Conservation (phyloP, 768 basidiomycete species). For the Ramaria sp. region DNA sequence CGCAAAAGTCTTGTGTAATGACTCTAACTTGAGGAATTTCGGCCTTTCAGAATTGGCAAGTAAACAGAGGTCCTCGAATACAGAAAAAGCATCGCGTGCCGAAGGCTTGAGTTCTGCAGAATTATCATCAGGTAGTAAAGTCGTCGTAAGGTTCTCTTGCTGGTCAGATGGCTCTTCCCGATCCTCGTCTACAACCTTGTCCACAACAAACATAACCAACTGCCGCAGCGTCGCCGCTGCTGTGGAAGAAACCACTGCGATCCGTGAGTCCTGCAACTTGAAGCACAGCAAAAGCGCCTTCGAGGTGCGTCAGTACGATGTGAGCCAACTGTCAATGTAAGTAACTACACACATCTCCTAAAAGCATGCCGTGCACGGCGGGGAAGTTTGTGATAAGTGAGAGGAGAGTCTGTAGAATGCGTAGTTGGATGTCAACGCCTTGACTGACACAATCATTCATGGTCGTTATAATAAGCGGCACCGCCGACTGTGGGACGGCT, state of each 20-base stretch:
- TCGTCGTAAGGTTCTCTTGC: slow-evolving; percentile 24
- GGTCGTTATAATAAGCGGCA: slow-evolving; percentile 70
- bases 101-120: slow-evolving; percentile 58
- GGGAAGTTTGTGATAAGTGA: slow-evolving; percentile 85
- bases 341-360: slow-evolving; percentile 62
- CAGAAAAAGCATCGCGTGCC: slow-evolving; percentile 72
- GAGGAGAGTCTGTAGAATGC: slow-evolving; percentile 85
- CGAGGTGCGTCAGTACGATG: background rate
- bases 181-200: slow-evolving; percentile 83
- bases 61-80: slow-evolving; percentile 89
- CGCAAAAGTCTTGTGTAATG: slow-evolving; percentile 86
- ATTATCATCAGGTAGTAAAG: slow-evolving; percentile 57
- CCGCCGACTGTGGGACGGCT: slow-evolving; percentile 71
- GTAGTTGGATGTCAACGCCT: slow-evolving; percentile 94
- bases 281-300: slow-evolving; percentile 91
- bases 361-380: slow-evolving; percentile 63
- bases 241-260: slow-evolving; percentile 93
- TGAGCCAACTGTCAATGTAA: too few species aligned
- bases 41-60: slow-evolving; percentile 77
- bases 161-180: slow-evolving; percentile 27
- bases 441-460: slow-evolving; percentile 85
- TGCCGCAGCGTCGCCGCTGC: slow-evolving; percentile 94
- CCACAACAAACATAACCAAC: slow-evolving; percentile 95
- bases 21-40: slow-evolving; percentile 69
- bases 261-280: slow-evolving; percentile 89